phyloP scores from a whole-genome alignment of 306 rosid species.

The Lablab purpureus region DNA sequence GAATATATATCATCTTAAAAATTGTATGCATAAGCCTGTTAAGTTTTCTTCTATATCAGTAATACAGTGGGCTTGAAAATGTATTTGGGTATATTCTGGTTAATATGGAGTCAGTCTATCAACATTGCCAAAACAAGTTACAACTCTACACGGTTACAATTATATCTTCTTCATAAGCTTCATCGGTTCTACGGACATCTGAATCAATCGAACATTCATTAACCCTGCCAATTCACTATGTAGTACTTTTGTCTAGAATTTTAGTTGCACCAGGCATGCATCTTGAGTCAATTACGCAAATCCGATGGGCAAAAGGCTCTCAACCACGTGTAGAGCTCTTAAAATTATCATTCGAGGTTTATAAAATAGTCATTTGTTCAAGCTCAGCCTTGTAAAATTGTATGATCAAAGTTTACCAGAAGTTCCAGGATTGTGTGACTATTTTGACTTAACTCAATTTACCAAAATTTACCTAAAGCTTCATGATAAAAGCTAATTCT shows the following conservation, averaged over 20 bases:
- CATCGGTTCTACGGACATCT: background rate
- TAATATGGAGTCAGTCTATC: background rate
- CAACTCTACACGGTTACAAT: background rate
- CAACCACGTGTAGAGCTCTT: constrained; percentile 13
- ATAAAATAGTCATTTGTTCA: background rate
- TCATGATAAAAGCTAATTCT: constrained; percentile 39
- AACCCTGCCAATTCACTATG: background rate
- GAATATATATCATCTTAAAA: constrained; percentile 7
- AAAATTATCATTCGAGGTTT: background rate
- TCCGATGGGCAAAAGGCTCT: background rate
- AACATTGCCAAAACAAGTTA: background rate
- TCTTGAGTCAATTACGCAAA: background rate
- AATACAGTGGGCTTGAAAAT: background rate
- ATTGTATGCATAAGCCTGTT: background rate
- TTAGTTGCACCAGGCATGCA: background rate
- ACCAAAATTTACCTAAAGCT: constrained; percentile 9
- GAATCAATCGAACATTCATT: background rate
- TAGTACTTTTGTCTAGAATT: background rate
- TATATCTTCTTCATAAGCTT: background rate
- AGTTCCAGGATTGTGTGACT: background rate
- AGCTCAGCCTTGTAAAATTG: background rate
- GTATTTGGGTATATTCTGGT: constrained; percentile 5
- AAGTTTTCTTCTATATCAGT: constrained; percentile 7
- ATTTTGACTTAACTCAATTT: background rate
- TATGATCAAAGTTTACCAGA: background rate